phyloP scores from a whole-genome alignment of 495 filamentous ascomycete species.

The Penicillium odoratum region DNA sequence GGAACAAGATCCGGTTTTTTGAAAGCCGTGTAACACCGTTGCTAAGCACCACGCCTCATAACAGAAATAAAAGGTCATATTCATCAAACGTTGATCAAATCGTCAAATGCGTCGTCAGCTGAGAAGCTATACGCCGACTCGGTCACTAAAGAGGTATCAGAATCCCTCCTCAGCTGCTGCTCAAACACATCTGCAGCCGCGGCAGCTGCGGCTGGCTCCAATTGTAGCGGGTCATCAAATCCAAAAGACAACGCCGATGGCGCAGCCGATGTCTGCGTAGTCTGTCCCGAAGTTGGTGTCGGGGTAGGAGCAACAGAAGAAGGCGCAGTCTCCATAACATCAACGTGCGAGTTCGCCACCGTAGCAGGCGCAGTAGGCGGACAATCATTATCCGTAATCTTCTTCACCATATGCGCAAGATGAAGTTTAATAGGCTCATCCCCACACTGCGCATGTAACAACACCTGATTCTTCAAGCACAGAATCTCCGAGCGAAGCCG shows the following conservation, averaged over 20 bases:
- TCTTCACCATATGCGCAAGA: conserved; percentile 47
- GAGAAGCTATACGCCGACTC: conserved; percentile 35
- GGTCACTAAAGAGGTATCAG: conserved; percentile 29
- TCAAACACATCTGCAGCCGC: conserved; percentile 22
- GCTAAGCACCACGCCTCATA: neutral
- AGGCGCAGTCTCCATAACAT: conserved; percentile 8
- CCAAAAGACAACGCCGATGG: conserved; percentile 32
- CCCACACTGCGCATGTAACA: conserved; percentile 60
- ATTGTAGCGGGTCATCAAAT: conserved; percentile 37
- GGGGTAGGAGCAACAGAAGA: conserved; percentile 14
- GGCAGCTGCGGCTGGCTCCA: conserved; percentile 20
- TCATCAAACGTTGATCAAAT: conserved; percentile 34
- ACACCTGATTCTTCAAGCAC: conserved; percentile 55
- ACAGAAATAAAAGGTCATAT: neutral
- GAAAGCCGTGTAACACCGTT: conserved; percentile 10
- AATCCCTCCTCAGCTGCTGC: conserved; percentile 33
- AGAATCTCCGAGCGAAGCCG: conserved; percentile 44
- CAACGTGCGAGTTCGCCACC: conserved; percentile 1
- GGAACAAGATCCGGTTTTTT: neutral
- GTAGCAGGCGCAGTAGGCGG: neutral
- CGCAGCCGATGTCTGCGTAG: neutral
- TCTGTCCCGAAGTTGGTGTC: neutral
- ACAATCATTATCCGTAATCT: conserved; percentile 32
- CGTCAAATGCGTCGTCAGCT: conserved; percentile 35
- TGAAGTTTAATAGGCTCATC: conserved; percentile 54